phyloP scores from a whole-genome alignment of 2,329 filamentous ascomycete species.

The Trichoderma arundinaceum region DNA sequence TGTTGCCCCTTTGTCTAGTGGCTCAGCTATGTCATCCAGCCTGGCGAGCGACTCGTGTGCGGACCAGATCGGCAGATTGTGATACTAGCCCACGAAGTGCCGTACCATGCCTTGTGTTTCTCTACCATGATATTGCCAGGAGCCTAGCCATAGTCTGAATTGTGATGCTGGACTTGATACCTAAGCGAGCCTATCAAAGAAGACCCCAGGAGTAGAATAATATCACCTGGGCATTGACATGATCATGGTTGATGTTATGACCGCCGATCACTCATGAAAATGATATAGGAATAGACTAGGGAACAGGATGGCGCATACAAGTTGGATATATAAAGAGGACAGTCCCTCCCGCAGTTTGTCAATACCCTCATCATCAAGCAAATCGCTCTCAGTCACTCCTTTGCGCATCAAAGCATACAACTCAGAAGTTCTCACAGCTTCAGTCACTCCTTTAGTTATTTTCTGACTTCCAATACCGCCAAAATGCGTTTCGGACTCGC shows the following conservation, averaged over 20 bases:
- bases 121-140: neutral
- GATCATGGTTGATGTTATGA: constrained; percentile 13
- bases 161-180: neutral
- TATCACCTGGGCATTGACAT: neutral
- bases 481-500: constrained; percentile 33
- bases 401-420: constrained; percentile 19
- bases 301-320: neutral
- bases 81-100: constrained; percentile 20
- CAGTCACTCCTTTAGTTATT: constrained; percentile 28
- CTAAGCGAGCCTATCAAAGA: constrained; percentile 17
- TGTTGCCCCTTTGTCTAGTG: neutral
- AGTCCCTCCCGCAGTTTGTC: constrained; percentile 7
- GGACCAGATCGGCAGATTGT: constrained; percentile 20
- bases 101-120: neutral
- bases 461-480: constrained; percentile 19
- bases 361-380: constrained; percentile 23
- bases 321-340: constrained; percentile 27
- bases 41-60: constrained; percentile 8
- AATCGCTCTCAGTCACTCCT: constrained; percentile 27
- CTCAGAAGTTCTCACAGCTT: constrained; percentile 22
- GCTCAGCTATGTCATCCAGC: constrained; percentile 9
- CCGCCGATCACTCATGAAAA: constrained; percentile 15
- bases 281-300: neutral
- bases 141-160: neutral
- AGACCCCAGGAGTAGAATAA: neutral